These are phyloP conservation scores for Cairneyella variabilis DNA, from an alignment of 495 filamentous ascomycete genomes.

Conservation along the genomic window DNA sequence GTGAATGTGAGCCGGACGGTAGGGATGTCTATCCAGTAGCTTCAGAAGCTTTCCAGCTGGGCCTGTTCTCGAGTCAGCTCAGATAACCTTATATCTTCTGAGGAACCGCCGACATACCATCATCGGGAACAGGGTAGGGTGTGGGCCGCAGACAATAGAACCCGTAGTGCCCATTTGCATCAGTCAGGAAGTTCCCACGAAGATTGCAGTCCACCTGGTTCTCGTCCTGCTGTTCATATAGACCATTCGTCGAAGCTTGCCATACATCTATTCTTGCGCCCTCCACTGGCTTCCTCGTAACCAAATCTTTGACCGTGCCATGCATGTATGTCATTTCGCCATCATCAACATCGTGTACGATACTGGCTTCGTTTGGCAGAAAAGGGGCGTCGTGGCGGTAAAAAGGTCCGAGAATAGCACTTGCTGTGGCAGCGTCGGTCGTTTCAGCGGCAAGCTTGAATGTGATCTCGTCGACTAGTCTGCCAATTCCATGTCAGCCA, in stretches of 20 bases:
- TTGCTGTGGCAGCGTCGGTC: conserved; percentile 65
- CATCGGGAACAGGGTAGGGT: conserved; percentile 72
- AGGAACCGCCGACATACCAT: conserved; percentile 42
- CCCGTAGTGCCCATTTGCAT: conserved; percentile 70
- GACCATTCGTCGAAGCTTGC: conserved; percentile 80
- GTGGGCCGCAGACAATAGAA: conserved; percentile 84
- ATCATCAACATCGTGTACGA: conserved; percentile 59
- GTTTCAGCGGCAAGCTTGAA: conserved; percentile 74
- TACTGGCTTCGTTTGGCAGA: conserved; percentile 66
- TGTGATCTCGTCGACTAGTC: conserved; percentile 80
- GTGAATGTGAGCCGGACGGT: conserved; percentile 81
- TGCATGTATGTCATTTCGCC: conserved; percentile 68
- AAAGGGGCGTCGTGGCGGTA: conserved; percentile 82
- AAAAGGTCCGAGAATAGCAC: conserved; percentile 83
- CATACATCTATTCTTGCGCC: conserved; percentile 78
- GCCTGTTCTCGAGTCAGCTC: conserved; percentile 24
- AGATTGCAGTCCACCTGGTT: conserved; percentile 77
- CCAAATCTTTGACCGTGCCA: conserved; percentile 67
- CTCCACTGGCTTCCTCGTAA: conserved; percentile 66
- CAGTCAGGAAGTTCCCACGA: conserved; percentile 74
- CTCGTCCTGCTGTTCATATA: conserved; percentile 88
- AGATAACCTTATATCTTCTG: not conserved
- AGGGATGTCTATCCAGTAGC: conserved; percentile 76
- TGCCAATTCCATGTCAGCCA: conserved; percentile 12
- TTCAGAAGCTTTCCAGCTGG: conserved; percentile 66